Conservation (phyloP, 176 grass and related monocot species). For the Oryza officinalis region DNA sequence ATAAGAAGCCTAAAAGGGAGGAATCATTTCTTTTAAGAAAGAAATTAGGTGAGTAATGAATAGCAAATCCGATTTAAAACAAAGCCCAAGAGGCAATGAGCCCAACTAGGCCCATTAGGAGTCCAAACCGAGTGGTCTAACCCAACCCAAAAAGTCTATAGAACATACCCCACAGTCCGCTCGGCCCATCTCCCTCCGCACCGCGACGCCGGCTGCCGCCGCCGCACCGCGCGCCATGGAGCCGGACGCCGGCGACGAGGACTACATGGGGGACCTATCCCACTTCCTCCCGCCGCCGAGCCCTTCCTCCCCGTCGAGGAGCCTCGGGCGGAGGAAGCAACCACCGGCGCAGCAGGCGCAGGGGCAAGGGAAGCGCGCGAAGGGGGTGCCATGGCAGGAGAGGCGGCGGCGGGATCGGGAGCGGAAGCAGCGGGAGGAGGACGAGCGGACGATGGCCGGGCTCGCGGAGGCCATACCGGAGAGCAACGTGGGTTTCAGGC, state of each 20-base stretch:
- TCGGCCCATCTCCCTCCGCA: background rate
- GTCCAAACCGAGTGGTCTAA: background rate
- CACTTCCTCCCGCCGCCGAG: constrained; percentile 59
- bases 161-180: background rate
- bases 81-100: too few relatives aligned
- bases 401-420: constrained; percentile 55
- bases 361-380: constrained; percentile 38
- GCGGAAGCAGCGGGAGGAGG: constrained; percentile 73
- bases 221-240: constrained; percentile 24
- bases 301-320: constrained; percentile 18
- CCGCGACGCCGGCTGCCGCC: constrained; percentile 4
- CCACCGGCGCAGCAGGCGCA: background rate
- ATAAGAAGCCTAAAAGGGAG: too few relatives aligned
- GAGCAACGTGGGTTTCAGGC: constrained; percentile 87
- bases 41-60: too few relatives aligned
- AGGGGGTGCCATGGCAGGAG: constrained; percentile 69
- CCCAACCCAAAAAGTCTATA: background rate
- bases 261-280: constrained; percentile 93
- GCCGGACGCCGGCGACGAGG: constrained; percentile 49
- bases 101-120: background rate
- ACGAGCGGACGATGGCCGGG: constrained; percentile 56
- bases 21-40: too few relatives aligned
- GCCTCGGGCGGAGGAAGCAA: constrained; percentile 37
- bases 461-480: constrained; percentile 74
- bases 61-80: too few relatives aligned